Base-by-base conservation (phyloP, 371 early-diverging fungal genomes). In the Rhizopus stolonifer region DNA sequence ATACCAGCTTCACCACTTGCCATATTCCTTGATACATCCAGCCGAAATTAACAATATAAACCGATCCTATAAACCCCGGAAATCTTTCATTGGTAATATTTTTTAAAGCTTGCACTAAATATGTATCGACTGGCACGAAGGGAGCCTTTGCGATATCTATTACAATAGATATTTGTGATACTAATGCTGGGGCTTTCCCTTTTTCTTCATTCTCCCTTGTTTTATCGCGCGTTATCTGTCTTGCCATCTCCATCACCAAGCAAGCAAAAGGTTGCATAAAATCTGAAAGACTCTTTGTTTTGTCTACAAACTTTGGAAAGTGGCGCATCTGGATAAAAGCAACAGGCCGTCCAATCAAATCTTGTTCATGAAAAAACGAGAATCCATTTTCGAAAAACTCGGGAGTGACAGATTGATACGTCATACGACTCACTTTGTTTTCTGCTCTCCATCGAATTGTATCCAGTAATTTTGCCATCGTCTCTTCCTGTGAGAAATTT, bases 1-100 rank as follows among this genome's bases (percentile, higher is more conserved):
- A 40, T 10, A 78, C 45, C 29, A 72, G 36, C 26, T 74, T 74
- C 3, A 69, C 62, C 46, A 74, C 75, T 38, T 78, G 79, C 79
- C 79, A 78, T 23, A 78, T 46, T 1, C 79, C 74, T 53, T 78
- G 79, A 49, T 72, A 78, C 73, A 74, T 78, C 79, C 79, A 78
- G 0, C 79, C 79, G 49, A 78, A 78, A 25, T 78, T 78, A 62
- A 78, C 64, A 5, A 78, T 55, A 56, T 70, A 70, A 8, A 78
- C 69, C 9, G 75, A 70, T 1, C 79, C 79, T 26, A 78, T 52
- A 48, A 65, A 72, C 2, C 70, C 72, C 1, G 76, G 76, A 33
- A 65, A 75, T 14, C 68, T 40, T 15, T 60, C 25, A 33, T 75
- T 71, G n/a, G 54, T 60, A 23, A 75, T 54, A 8, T 55, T 53